These are phyloP conservation scores for Globisporangium orthogonon DNA, from an alignment of 352 stramenopile genomes.

Conservation along the genomic window DNA sequence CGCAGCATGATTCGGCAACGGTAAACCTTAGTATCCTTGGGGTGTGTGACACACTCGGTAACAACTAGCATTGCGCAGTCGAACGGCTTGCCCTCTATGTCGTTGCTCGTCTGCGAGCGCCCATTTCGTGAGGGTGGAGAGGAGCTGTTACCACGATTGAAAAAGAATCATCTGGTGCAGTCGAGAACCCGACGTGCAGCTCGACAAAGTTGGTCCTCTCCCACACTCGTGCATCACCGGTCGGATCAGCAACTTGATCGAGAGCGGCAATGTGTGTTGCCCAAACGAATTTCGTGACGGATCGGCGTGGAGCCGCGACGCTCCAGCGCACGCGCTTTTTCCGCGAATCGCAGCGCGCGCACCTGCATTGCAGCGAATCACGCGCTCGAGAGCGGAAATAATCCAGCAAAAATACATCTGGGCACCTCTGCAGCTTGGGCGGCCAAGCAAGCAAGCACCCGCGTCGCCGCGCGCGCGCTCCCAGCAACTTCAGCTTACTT, in stretches of 20 bases:
- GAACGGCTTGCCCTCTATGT: too few species aligned
- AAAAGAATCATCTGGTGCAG: constrained; percentile 10
- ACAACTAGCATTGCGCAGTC: too few species aligned
- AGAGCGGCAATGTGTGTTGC: neutral
- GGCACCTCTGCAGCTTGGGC: too few species aligned
- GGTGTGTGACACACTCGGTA: neutral
- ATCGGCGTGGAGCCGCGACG: constrained; percentile 31
- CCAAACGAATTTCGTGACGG: constrained; percentile 43
- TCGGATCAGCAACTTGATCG: too few species aligned
- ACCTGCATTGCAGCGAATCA: constrained; percentile 3
- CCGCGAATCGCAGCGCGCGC: neutral
- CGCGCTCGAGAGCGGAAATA: neutral
- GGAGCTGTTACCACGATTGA: constrained; percentile 9
- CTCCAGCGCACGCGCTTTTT: neutral
- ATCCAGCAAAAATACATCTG: neutral
- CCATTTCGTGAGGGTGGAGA: neutral
- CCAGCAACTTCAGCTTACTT: constrained; percentile 26
- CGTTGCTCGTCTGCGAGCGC: too few species aligned
- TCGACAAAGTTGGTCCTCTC: constrained; percentile 1
- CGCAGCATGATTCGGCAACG: too few species aligned
- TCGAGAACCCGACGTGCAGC: neutral
- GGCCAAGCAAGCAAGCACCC: too few species aligned
- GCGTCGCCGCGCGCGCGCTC: too few species aligned
- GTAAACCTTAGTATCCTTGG: too few species aligned
- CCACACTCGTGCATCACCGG: too few species aligned